Conservation (phyloP, 805 yeast genomes). For the Saccharomyces eubayanus region DNA sequence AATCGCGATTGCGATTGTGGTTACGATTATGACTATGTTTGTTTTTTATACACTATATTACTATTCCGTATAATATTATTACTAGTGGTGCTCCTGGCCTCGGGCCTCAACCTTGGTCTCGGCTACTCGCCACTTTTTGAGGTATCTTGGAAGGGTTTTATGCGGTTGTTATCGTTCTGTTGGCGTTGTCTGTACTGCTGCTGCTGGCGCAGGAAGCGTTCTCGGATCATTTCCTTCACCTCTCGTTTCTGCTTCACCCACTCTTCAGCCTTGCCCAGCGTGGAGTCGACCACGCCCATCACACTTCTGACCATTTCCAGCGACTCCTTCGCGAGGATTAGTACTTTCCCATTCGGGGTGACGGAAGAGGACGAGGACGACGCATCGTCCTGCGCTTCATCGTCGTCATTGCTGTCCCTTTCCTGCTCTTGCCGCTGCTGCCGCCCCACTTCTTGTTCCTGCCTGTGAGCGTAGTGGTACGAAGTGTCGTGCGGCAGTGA, state of each 20-base stretch:
- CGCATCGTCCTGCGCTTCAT: neutral
- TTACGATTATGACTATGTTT: neutral
- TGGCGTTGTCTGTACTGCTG: neutral
- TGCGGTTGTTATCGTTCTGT: neutral
- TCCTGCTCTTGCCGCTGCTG: neutral
- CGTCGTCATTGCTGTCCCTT: neutral
- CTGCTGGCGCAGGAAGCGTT: conserved; percentile 14
- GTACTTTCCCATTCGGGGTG: conserved; percentile 58
- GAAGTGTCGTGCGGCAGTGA: conserved; percentile 6
- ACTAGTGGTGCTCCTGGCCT: neutral
- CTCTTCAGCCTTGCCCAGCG: conserved; percentile 72
- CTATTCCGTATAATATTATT: neutral
- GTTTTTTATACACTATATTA: neutral
- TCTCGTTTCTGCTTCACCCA: conserved; percentile 57
- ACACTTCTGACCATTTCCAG: conserved; percentile 78
- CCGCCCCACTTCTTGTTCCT: neutral
- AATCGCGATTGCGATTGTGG: neutral
- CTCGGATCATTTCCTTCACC: conserved; percentile 25
- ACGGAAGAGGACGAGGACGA: conserved; percentile 10
- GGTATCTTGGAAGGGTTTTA: neutral
- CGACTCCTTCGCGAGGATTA: conserved; percentile 81
- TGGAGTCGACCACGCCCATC: conserved; percentile 77
- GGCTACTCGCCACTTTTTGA: neutral
- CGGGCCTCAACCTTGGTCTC: neutral
- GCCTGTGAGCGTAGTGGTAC: neutral